These are phyloP conservation scores for Aciculosporium take DNA, from an alignment of 2,329 filamentous ascomycete genomes.

Conservation along the genomic window DNA sequence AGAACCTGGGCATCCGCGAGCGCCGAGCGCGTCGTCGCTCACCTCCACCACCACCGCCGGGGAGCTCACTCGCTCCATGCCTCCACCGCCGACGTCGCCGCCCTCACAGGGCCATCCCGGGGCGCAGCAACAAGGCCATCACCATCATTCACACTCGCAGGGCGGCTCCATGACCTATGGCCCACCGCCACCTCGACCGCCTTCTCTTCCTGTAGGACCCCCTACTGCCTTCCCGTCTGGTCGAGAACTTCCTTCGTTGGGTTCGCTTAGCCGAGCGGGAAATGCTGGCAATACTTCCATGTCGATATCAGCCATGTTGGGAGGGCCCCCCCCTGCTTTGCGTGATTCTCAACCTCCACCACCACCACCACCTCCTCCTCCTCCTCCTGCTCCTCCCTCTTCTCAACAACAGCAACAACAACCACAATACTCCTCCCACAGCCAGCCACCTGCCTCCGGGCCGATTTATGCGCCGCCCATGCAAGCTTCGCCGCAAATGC, in stretches of 20 bases:
- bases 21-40: slow-evolving; percentile 31
- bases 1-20: slow-evolving; percentile 25
- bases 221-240: slow-evolving; percentile 31
- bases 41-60: slow-evolving; percentile 23
- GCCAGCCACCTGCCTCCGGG: slow-evolving; percentile 25
- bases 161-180: slow-evolving; percentile 25
- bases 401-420: slow-evolving; percentile 25
- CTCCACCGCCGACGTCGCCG: slow-evolving; percentile 29
- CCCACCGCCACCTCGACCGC: slow-evolving; percentile 31
- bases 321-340: slow-evolving; percentile 30
- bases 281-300: slow-evolving; percentile 37
- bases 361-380: slow-evolving; percentile 28
- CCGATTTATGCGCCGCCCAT: slow-evolving; percentile 33
- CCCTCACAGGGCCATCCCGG: slow-evolving; percentile 20
- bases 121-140: slow-evolving; percentile 13
- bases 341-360: slow-evolving; percentile 26
- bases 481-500: slow-evolving; percentile 43
- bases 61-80: slow-evolving; percentile 28
- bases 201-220: slow-evolving; percentile 27
- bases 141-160: slow-evolving; percentile 17
- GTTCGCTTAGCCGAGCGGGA: slow-evolving; percentile 32
- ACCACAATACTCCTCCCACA: slow-evolving; percentile 29
- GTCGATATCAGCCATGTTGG: slow-evolving; percentile 48
- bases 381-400: slow-evolving; percentile 24
- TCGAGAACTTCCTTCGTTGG: slow-evolving; percentile 39